Conservation (phyloP, 2,329 filamentous ascomycete species). For the Sordariomycetes sp. region DNA sequence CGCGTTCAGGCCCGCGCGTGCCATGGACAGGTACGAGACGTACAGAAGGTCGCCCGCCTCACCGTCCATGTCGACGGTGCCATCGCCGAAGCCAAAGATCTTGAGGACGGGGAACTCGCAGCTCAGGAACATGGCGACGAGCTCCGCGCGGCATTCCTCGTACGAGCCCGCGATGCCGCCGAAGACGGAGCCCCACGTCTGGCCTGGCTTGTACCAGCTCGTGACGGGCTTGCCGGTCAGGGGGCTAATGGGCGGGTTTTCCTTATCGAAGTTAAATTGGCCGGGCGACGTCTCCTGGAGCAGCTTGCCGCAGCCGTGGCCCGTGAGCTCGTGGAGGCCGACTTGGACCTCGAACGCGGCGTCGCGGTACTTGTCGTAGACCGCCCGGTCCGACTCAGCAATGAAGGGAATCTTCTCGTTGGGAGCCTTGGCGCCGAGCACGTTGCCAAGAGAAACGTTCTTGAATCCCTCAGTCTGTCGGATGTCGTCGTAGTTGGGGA, state of each 20-base stretch:
- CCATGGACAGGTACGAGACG: conserved; percentile 83
- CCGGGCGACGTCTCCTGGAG: conserved; percentile 78
- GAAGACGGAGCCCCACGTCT: conserved; percentile 92
- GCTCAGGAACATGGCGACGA: conserved; percentile 80
- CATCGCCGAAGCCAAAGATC: conserved; percentile 85
- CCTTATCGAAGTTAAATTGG: conserved; percentile 75
- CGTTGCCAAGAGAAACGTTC: conserved; percentile 87
- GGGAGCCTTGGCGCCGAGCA: conserved; percentile 79
- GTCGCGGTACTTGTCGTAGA: conserved; percentile 77
- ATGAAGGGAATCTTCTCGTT: conserved; percentile 92
- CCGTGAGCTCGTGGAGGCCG: conserved; percentile 75
- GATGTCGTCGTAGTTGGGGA: conserved; percentile 63
- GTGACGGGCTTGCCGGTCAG: conserved; percentile 61
- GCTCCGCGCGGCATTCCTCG: conserved; percentile 76
- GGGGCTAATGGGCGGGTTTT: conserved; percentile 71
- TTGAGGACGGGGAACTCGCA: conserved; percentile 82
- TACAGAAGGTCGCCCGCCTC: conserved; percentile 82
- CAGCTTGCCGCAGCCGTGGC: conserved; percentile 87
- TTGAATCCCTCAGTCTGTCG: conserved; percentile 80
- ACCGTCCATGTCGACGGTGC: conserved; percentile 54
- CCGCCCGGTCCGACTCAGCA: conserved; percentile 56
- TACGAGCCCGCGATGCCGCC: conserved; percentile 78
- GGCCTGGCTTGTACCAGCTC: conserved; percentile 87
- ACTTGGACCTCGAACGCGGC: conserved; percentile 91
- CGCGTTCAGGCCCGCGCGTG: conserved; percentile 75